Base-by-base conservation (phyloP, 345 rosid species). In the Durio zibethinus region DNA sequence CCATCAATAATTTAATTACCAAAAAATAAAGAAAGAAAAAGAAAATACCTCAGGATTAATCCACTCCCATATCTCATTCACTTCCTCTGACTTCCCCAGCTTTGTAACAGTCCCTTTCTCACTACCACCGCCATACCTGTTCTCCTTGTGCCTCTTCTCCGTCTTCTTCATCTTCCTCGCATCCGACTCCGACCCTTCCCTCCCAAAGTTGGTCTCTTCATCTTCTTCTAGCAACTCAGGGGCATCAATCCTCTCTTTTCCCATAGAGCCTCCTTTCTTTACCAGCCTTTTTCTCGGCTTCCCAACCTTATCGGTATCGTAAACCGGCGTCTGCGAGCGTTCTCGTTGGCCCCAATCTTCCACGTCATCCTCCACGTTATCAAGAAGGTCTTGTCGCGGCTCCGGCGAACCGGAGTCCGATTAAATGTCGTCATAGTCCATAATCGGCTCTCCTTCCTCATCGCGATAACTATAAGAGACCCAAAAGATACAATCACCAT, bases 11-110 rank as follows among this genome's bases (percentile, higher is more conserved):
- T 54, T 53, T 63, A 43, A 79, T 75, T 38, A 38, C 40, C 40
- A 38, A 6, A 6, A 6, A 5, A 38, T 5, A 38, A 38, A 38
- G 4, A 35, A 10, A 16, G 12, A 4, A 23, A 54, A 68, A 42
- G 4, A 57, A 72, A 48, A 38, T 75, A 93, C 99, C 94, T 93
- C 97, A 18, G 99, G 94, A 84, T 95, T 92, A 63, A 77, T 74
- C 79, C 94, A 91, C 35, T 92, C 87, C 99, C 99, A 96, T 98
- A 96, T 92, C 92, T 93, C 99, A 74, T 91, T 88, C 29, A 96
- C 90, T 80, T 92, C 97, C 6, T 81, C 86, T 1, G 85, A 80
- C 76, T 78, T 79, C 65, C 86, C 88, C 0, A 84, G 67, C 72
- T 84, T 87, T 11, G 81, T 75, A 71, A 79, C 83, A 75, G 79